Evolutionary conservation across 441 rosid genomes (phyloP).

Genomic region (Euphorbia celastroides): DNA sequence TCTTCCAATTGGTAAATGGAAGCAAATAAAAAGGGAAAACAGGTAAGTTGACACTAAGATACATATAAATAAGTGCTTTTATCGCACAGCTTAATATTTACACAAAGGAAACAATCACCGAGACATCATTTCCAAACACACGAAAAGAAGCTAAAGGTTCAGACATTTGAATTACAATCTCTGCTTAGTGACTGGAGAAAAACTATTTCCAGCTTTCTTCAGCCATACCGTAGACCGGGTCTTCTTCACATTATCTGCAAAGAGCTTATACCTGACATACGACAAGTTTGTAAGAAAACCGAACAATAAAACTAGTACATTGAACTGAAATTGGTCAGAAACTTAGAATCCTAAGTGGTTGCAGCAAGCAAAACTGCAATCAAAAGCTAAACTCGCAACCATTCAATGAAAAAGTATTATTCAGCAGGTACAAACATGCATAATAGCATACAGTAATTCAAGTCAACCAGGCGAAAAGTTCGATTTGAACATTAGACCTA

Average conservation of each 20-base stretch:
- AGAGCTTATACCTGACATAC: conserved; percentile 64
- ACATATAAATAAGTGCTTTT: background rate
- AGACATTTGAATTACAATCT: conserved; percentile 2
- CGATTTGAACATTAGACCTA: conserved; percentile 19
- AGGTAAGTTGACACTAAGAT: background rate
- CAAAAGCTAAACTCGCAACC: background rate
- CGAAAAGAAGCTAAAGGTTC: no score
- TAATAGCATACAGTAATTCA: background rate
- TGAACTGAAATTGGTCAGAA: background rate
- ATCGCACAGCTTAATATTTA: background rate
- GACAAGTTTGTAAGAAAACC: conserved; percentile 12
- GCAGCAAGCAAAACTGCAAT: background rate
- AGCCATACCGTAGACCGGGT: conserved; percentile 63
- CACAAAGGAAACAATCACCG: background rate
- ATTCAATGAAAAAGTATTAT: background rate
- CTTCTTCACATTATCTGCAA: conserved; percentile 58
- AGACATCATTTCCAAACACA: background rate
- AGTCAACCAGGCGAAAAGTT: background rate
- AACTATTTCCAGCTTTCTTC: conserved; percentile 31
- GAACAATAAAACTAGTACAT: background rate
- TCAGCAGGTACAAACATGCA: background rate
- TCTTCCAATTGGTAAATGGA: no score
- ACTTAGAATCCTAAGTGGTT: conserved; percentile 1
- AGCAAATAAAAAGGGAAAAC: background rate
- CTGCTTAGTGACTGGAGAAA: conserved; percentile 28